Conservation (phyloP, 2,329 filamentous ascomycete species). For the Plectosphaerella plurivora region DNA sequence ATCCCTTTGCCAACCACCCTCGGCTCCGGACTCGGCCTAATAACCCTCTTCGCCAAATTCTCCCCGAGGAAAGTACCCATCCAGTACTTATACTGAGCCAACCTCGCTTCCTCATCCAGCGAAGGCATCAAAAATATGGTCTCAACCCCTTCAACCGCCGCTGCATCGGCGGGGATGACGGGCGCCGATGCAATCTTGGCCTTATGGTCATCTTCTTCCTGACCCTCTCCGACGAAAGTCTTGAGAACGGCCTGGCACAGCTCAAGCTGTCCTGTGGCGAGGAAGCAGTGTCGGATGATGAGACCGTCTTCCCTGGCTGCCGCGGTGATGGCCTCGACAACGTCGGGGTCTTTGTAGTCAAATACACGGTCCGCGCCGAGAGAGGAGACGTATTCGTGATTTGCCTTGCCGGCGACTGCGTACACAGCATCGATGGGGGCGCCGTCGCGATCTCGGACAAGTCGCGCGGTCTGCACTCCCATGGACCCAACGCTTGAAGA, state of each 20-base stretch:
- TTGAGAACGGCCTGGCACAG: constrained; percentile 31
- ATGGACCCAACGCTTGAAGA: constrained; percentile 1
- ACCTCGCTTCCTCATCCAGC: constrained; percentile 22
- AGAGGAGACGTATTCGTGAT: constrained; percentile 26
- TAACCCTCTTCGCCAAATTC: constrained; percentile 21
- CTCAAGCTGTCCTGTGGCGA: constrained; percentile 29
- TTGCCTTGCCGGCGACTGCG: constrained; percentile 29
- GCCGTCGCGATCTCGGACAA: constrained; percentile 25
- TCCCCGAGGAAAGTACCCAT: constrained; percentile 30
- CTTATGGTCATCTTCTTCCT: constrained; percentile 2
- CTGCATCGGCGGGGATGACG: constrained; percentile 20
- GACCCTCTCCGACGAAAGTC: constrained; percentile 16
- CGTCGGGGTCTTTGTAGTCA: constrained; percentile 28
- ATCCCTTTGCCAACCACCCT: constrained; percentile 30
- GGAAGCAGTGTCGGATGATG: constrained; percentile 33
- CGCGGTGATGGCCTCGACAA: constrained; percentile 25
- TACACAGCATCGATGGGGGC: constrained; percentile 34
- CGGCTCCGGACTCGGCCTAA: constrained; percentile 33
- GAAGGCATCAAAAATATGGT: constrained; percentile 32
- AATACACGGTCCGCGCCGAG: constrained; percentile 34
- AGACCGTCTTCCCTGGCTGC: constrained; percentile 28
- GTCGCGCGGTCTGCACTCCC: constrained; percentile 14
- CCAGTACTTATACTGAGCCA: constrained; percentile 33
- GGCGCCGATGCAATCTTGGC: constrained; percentile 33
- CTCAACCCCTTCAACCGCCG: constrained; percentile 26